Evolutionary conservation across 192 early-diverging fungal species (phyloP).

Genomic region (Pilaira anomala): DNA sequence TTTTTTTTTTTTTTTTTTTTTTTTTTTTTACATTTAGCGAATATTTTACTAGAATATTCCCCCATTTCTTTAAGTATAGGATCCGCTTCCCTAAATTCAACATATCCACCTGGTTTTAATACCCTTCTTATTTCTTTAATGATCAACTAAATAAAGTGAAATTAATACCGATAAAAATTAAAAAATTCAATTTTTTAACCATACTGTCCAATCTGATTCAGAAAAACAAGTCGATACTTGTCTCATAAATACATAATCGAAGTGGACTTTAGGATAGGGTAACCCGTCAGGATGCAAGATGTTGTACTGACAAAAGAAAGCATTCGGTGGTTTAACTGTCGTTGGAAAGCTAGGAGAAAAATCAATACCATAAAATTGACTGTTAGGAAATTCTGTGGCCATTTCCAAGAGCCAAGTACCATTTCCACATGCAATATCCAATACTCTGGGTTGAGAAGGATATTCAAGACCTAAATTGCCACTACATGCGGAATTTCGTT

Average conservation of each 20-base stretch:
- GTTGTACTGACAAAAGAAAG: conserved; percentile 20
- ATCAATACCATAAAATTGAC: conserved; percentile 35
- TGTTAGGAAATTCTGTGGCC: conserved; percentile 34
- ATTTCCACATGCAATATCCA: conserved; percentile 9
- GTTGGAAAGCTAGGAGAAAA: conserved; percentile 29
- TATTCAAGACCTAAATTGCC: neutral
- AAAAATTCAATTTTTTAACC: neutral
- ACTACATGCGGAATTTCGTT: neutral
- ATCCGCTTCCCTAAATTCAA: conserved; percentile 40
- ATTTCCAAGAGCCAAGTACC: conserved; percentile 38
- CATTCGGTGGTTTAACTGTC: conserved; percentile 24
- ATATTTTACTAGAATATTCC: conserved; percentile 3
- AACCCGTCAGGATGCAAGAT: conserved; percentile 5
- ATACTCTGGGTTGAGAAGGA: neutral
- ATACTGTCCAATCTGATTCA: conserved; percentile 13
- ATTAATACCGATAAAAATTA: too few relatives aligned
- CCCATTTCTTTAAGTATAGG: conserved; percentile 17
- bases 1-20: too few relatives aligned
- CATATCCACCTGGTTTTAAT: conserved; percentile 40
- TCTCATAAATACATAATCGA: conserved; percentile 31
- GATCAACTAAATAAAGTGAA: neutral
- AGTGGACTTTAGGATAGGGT: conserved; percentile 16
- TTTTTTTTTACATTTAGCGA: neutral
- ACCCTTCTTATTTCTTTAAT: conserved; percentile 27
- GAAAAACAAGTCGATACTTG: conserved; percentile 23